A percentile compares a stretch with the other conserved stretches of the same genome.
phyloP scores from a whole-genome alignment of 306 rosid species.

The Dalbergia cultrata region DNA sequence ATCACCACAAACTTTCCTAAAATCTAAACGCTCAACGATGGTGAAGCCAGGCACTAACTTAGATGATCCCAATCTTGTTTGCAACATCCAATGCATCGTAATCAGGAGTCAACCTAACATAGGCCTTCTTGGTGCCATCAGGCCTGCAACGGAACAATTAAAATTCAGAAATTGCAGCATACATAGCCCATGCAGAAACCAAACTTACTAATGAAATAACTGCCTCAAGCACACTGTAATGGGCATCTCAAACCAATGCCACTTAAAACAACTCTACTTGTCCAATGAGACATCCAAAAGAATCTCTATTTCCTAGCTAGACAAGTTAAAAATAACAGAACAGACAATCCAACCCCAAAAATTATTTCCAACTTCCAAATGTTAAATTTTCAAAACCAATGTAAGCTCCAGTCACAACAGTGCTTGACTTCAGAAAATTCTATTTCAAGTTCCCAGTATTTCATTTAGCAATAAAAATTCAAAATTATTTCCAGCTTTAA shows the following conservation, averaged over 20 bases:
- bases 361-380: neutral
- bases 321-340: neutral
- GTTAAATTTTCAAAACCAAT: neutral
- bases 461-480: neutral
- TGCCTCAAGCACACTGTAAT: neutral
- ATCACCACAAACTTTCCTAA: constrained; percentile 38
- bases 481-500: neutral
- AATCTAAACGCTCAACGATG: constrained; percentile 2
- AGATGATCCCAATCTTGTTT: constrained; percentile 92
- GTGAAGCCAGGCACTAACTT: constrained; percentile 38
- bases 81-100: constrained; percentile 90
- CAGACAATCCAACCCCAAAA: neutral
- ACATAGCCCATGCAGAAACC: neutral
- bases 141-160: constrained; percentile 65
- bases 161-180: constrained; percentile 26
- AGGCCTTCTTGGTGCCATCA: constrained; percentile 95
- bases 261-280: neutral
- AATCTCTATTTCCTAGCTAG: neutral
- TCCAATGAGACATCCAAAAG: neutral
- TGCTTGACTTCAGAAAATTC: neutral
- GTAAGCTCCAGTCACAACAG: neutral
- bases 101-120: constrained; percentile 87
- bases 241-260: neutral
- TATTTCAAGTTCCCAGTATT: neutral
- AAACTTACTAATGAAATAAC: neutral